Conservation (phyloP, 768 basidiomycete genomes). For the Russula emetica region DNA sequence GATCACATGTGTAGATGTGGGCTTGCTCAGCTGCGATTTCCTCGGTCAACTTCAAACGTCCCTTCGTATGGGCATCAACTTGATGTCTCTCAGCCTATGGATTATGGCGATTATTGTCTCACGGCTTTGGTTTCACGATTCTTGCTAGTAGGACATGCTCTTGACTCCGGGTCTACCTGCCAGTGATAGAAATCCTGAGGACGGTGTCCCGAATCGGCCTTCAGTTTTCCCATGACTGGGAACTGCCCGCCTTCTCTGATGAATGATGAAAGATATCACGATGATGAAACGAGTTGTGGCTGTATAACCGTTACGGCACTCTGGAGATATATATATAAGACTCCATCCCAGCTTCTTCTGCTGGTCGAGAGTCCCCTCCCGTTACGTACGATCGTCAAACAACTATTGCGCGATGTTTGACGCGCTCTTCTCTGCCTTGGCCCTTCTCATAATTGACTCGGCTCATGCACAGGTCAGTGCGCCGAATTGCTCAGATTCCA, state of each 20-base stretch:
- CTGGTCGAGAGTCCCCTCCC: no score
- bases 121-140: no score
- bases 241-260: neutral
- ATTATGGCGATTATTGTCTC: neutral
- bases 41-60: no score
- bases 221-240: neutral
- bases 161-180: no score
- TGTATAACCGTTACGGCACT: neutral
- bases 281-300: neutral
- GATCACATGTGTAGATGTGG: no score
- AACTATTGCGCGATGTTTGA: neutral
- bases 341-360: neutral
- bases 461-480: conserved; percentile 9
- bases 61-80: no score
- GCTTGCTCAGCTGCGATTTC: no score
- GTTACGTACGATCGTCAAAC: neutral
- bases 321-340: conserved; percentile 3
- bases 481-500: conserved; percentile 2
- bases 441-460: neutral
- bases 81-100: no score
- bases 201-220: neutral
- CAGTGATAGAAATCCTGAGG: no score
- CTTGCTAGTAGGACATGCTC: no score
- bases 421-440: neutral
- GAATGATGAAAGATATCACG: neutral